These are phyloP conservation scores for Paraconiothyrium sp. DNA, from an alignment of 2,329 filamentous ascomycete genomes.

Conservation along the genomic window DNA sequence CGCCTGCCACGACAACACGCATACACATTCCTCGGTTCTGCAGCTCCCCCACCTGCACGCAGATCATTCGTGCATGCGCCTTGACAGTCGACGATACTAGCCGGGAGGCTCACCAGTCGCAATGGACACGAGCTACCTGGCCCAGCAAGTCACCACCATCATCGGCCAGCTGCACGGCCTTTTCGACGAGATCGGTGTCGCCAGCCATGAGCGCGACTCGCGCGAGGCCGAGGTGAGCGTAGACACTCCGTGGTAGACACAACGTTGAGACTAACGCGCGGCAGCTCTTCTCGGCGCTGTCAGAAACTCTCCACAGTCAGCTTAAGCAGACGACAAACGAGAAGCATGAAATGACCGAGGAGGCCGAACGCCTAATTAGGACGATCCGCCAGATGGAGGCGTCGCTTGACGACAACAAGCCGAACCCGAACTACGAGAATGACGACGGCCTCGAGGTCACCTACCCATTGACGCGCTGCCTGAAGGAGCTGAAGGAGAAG, in stretches of 20 bases:
- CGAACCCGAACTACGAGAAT: constrained; percentile 71
- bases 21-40: constrained; percentile 35
- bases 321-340: constrained; percentile 84
- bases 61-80: constrained; percentile 46
- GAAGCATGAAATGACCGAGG: constrained; percentile 89
- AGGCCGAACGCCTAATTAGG: constrained; percentile 85
- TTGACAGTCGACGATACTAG: constrained; percentile 32
- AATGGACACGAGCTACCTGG: constrained; percentile 93
- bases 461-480: constrained; percentile 81
- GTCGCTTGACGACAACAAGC: constrained; percentile 80
- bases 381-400: constrained; percentile 93
- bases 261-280: constrained; percentile 22
- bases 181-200: constrained; percentile 98
- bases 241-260: background rate
- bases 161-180: constrained; percentile 92
- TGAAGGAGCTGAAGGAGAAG: constrained; percentile 85
- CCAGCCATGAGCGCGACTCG: constrained; percentile 87
- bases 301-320: constrained; percentile 90
- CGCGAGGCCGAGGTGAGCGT: constrained; percentile 83
- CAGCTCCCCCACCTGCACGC: constrained; percentile 29
- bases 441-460: constrained; percentile 79
- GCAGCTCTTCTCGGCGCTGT: constrained; percentile 89
- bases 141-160: constrained; percentile 94
- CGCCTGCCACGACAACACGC: constrained; percentile 21
- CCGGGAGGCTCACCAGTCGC: constrained; percentile 46